These are phyloP conservation scores for Fulvia fulva DNA, from an alignment of 2,329 filamentous ascomycete species.

Conservation along the genomic window DNA sequence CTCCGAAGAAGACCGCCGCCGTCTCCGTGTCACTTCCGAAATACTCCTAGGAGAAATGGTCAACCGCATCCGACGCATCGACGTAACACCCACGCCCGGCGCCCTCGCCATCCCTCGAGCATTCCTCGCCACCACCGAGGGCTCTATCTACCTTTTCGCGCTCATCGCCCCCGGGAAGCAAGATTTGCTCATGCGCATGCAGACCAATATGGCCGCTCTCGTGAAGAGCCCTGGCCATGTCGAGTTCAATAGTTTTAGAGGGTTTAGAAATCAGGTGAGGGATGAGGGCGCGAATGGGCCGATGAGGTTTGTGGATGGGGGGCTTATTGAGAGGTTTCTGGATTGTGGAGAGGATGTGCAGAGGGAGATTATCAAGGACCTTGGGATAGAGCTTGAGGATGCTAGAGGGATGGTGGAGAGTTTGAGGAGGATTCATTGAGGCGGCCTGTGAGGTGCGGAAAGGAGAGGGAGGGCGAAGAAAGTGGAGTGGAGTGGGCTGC, in stretches of 20 bases:
- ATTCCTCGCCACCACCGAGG: conserved; percentile 88
- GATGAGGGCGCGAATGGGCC: conserved; percentile 64
- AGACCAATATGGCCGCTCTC: conserved; percentile 63
- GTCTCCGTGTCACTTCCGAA: conserved; percentile 72
- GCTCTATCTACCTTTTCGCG: conserved; percentile 84
- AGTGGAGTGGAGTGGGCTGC: too few species aligned
- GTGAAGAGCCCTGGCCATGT: conserved; percentile 69
- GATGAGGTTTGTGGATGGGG: conserved; percentile 85
- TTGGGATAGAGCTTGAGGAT: conserved; percentile 54
- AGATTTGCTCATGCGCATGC: conserved; percentile 78
- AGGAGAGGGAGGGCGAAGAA: too few species aligned
- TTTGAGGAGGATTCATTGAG: conserved; percentile 47
- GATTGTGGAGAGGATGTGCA: conserved; percentile 61
- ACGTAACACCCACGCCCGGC: conserved; percentile 60
- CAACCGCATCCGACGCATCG: conserved; percentile 75
- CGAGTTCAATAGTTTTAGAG: conserved; percentile 74
- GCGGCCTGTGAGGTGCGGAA: too few species aligned
- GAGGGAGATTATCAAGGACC: conserved; percentile 48
- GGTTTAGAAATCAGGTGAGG: conserved; percentile 69
- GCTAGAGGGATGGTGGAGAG: conserved; percentile 58
- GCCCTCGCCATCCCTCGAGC: conserved; percentile 74
- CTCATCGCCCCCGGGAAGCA: conserved; percentile 68
- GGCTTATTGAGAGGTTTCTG: conserved; percentile 81
- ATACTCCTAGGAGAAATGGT: conserved; percentile 89
- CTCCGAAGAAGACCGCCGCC: conserved; percentile 66